A percentile compares a stretch with the other conserved stretches of the same genome.
Conservation (phyloP, 306 rosid genomes). For the Trifolium subterraneum region DNA sequence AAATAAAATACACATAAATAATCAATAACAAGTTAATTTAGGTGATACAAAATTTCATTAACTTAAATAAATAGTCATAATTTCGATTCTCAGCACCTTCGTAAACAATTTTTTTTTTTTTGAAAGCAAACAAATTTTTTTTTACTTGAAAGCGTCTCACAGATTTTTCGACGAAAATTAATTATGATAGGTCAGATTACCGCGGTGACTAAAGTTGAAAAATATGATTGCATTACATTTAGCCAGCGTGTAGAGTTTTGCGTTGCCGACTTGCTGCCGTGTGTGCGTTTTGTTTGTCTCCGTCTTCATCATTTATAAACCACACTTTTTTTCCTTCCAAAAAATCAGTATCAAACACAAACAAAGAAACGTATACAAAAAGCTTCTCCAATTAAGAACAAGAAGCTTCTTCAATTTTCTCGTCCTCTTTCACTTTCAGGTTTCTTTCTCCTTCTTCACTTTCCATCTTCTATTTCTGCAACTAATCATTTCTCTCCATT, state of each 20-base stretch:
- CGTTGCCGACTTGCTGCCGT: background rate
- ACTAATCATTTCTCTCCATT: slow-evolving; percentile 21
- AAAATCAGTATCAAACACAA: slow-evolving; percentile 7
- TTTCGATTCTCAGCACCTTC: no score
- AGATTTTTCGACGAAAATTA: no score
- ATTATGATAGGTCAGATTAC: no score
- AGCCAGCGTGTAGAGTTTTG: slow-evolving; percentile 36
- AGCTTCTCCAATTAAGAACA: slow-evolving; percentile 10
- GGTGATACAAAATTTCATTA: no score
- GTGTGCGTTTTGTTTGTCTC: background rate
- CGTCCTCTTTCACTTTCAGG: slow-evolving; percentile 34
- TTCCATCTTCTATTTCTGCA: background rate
- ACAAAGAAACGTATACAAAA: slow-evolving; percentile 30
- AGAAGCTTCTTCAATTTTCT: slow-evolving; percentile 22
- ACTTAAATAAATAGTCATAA: no score
- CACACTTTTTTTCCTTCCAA: slow-evolving; percentile 37
- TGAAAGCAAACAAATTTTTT: no score
- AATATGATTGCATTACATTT: background rate
- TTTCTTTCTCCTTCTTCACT: slow-evolving; percentile 22
- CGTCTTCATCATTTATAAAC: slow-evolving; percentile 37
- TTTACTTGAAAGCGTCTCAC: no score
- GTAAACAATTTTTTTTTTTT: no score
- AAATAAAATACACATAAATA: no score
- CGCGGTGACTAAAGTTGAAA: no score
- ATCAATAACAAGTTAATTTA: no score